phyloP scores from a whole-genome alignment of 1,139 yeast species.

The Yamadazyma dushanensis region DNA sequence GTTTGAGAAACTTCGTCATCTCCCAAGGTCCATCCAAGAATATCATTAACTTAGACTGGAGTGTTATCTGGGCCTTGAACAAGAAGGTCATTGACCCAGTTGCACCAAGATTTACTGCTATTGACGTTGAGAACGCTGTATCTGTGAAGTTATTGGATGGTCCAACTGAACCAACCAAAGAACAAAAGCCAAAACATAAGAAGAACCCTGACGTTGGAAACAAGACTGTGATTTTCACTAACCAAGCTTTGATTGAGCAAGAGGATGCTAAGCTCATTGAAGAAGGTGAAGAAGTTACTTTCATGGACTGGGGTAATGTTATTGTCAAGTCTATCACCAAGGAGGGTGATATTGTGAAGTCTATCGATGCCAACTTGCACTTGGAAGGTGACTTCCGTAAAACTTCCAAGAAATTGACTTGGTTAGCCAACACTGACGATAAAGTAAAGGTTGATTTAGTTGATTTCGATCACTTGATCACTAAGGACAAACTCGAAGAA shows the following conservation, averaged over 20 bases:
- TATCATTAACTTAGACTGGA: constrained; percentile 95
- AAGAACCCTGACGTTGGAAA: constrained; percentile 90
- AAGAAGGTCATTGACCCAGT: constrained; percentile 94
- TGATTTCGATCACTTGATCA: constrained; percentile 93
- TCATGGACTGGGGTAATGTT: constrained; percentile 99
- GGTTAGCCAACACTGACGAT: constrained; percentile 87
- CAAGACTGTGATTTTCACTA: constrained; percentile 71
- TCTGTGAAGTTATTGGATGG: constrained; percentile 67
- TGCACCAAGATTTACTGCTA: constrained; percentile 92
- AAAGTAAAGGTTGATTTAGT: constrained; percentile 73
- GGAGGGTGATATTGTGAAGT: constrained; percentile 54
- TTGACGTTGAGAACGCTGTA: constrained; percentile 60
- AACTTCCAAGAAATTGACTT: constrained; percentile 91
- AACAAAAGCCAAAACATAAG: constrained; percentile 89
- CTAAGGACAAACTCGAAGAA: constrained; percentile 94
- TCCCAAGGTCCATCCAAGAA: constrained; percentile 97
- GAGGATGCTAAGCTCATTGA: constrained; percentile 78
- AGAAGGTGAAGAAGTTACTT: constrained; percentile 83
- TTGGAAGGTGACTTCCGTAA: constrained; percentile 97
- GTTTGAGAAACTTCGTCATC: constrained; percentile 86
- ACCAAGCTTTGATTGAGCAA: constrained; percentile 76
- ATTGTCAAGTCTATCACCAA: constrained; percentile 72
- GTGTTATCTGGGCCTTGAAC: constrained; percentile 93
- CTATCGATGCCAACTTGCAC: constrained; percentile 78
- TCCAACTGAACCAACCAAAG: constrained; percentile 61